These are phyloP conservation scores for Rhododendron griersonianum DNA, from an alignment of 148 eudicot genomes.

Conservation along the genomic window DNA sequence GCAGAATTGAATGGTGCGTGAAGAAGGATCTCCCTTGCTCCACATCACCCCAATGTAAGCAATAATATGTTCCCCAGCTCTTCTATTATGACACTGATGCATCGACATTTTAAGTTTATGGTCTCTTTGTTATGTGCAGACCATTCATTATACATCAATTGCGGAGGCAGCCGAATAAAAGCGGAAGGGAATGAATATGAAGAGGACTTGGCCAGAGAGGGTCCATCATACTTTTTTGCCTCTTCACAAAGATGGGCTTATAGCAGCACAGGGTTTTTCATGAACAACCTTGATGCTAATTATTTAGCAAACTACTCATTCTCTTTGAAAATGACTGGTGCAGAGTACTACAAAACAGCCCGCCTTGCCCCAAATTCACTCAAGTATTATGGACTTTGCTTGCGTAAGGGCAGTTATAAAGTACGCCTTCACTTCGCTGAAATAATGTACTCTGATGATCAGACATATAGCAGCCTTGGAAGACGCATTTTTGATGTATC, in stretches of 20 bases:
- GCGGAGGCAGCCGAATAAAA: constrained; percentile 38
- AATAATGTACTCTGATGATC: constrained; percentile 48
- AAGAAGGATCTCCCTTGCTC: constrained; percentile 56
- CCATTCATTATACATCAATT: constrained; percentile 58
- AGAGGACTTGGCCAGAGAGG: constrained; percentile 33
- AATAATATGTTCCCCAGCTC: neutral
- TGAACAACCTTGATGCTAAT: constrained; percentile 18
- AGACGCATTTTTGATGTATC: constrained; percentile 66
- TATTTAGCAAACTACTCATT: constrained; percentile 27
- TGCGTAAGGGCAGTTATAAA: constrained; percentile 53
- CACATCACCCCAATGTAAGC: constrained; percentile 31
- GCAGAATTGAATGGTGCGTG: constrained; percentile 44
- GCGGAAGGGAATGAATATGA: constrained; percentile 40
- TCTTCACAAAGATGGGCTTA: constrained; percentile 62
- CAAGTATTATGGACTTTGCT: constrained; percentile 67
- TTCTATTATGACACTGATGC: neutral
- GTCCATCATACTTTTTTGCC: constrained; percentile 47
- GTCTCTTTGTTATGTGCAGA: constrained; percentile 25
- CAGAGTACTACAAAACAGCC: constrained; percentile 49
- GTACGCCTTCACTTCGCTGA: constrained; percentile 81
- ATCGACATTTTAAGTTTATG: constrained; percentile 1
- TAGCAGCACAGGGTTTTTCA: constrained; percentile 56
- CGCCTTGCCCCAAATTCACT: constrained; percentile 67
- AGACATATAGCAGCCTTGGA: constrained; percentile 51
- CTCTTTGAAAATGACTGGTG: constrained; percentile 39